Conservation (phyloP, 2,329 filamentous ascomycete genomes). For the Trichoderma koningii region DNA sequence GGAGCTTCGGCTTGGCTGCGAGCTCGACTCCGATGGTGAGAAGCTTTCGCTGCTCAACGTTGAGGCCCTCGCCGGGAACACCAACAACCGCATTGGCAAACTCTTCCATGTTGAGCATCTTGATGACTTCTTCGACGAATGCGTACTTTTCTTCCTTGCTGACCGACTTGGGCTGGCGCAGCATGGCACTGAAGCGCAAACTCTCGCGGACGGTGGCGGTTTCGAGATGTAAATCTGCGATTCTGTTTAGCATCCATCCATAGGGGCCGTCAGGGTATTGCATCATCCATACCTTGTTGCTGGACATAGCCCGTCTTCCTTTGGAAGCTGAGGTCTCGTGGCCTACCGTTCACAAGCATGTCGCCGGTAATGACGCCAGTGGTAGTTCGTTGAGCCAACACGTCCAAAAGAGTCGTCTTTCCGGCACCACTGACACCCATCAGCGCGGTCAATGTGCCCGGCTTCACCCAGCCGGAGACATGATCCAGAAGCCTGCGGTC, state of each 20-base stretch:
- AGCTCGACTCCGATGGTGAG: slow-evolving; percentile 64
- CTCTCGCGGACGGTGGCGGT: slow-evolving; percentile 59
- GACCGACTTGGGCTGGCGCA: slow-evolving; percentile 57
- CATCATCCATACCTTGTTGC: slow-evolving; percentile 53
- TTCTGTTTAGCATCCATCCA: slow-evolving; percentile 6
- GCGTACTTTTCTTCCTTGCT: slow-evolving; percentile 59
- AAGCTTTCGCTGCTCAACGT: slow-evolving; percentile 63
- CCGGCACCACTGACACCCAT: slow-evolving; percentile 61
- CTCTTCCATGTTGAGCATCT: slow-evolving; percentile 67
- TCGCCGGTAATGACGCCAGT: slow-evolving; percentile 66
- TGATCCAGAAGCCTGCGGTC: slow-evolving; percentile 72
- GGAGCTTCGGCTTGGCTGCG: slow-evolving; percentile 57
- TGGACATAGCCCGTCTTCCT: slow-evolving; percentile 68
- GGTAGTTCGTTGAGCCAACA: slow-evolving; percentile 52
- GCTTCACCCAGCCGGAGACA: slow-evolving; percentile 87
- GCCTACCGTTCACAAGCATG: slow-evolving; percentile 65
- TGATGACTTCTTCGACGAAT: slow-evolving; percentile 66
- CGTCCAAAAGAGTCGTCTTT: slow-evolving; percentile 49
- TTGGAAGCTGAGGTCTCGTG: slow-evolving; percentile 60
- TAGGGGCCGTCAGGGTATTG: background rate
- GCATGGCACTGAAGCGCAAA: slow-evolving; percentile 57
- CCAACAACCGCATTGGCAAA: slow-evolving; percentile 68
- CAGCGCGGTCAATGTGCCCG: slow-evolving; percentile 80
- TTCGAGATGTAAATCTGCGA: slow-evolving; percentile 55
- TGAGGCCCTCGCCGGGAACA: slow-evolving; percentile 61